A percentile compares a stretch with the other conserved stretches of the same genome.
These are phyloP conservation scores for Domatiomyces globalis DNA, from an alignment of 2,329 filamentous ascomycete genomes.

Conservation along the genomic window DNA sequence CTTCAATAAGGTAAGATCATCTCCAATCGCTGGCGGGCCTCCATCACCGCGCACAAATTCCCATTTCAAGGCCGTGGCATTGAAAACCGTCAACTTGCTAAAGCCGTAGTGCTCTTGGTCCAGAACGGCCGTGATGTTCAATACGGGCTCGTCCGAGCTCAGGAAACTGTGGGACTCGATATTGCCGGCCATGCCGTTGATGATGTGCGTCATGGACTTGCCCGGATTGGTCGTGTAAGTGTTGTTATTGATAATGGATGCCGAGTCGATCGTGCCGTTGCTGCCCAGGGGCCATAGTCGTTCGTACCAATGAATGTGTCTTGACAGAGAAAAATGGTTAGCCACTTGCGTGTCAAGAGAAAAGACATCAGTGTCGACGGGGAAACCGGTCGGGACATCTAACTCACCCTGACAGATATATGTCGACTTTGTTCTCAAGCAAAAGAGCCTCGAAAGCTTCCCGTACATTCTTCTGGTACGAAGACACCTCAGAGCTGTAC, in stretches of 20 bases:
- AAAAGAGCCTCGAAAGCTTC: conserved; percentile 34
- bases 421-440: conserved; percentile 33
- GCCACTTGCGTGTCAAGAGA: too few species aligned
- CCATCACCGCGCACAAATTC: conserved; percentile 33
- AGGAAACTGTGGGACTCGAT: conserved; percentile 37
- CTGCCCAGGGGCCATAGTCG: conserved; percentile 27
- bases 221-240: conserved; percentile 37
- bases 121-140: conserved; percentile 33
- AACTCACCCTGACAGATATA: conserved; percentile 28
- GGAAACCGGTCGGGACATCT: conserved; percentile 6
- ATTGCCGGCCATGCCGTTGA: conserved; percentile 42
- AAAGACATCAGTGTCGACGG: too few species aligned
- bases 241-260: conserved; percentile 33
- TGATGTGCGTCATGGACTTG: conserved; percentile 35
- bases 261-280: conserved; percentile 30
- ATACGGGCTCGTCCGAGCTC: conserved; percentile 20
- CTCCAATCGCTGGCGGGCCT: conserved; percentile 21
- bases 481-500: conserved; percentile 32
- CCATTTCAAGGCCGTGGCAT: conserved; percentile 30
- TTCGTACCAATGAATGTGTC: conserved; percentile 37
- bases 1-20: conserved; percentile 27
- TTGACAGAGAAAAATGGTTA: conserved; percentile 11
- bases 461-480: conserved; percentile 32
- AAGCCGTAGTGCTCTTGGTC: conserved; percentile 37
- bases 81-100: conserved; percentile 33